Conservation (phyloP, 164 flowering plant species). For the Annona cherimola region DNA sequence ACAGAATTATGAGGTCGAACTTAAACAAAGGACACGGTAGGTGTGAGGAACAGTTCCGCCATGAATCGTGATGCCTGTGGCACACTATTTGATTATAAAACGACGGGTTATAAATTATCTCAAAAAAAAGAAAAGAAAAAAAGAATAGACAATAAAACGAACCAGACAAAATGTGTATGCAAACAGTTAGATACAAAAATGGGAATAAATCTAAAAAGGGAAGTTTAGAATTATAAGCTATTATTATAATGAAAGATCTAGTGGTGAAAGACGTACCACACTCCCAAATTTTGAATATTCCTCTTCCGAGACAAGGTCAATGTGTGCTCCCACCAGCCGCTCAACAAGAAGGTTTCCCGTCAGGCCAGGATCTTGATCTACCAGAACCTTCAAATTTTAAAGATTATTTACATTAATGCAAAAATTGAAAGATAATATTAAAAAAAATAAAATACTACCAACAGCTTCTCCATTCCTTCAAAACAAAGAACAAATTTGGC, state of each 20-base stretch:
- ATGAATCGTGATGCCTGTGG: no score
- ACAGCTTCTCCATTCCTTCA: no score
- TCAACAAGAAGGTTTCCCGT: conserved; percentile 92
- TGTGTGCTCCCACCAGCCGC: conserved; percentile 84
- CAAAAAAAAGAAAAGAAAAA: no score
- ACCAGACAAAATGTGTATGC: not conserved
- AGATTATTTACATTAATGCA: not conserved
- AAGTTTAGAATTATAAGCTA: not conserved
- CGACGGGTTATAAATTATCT: no score
- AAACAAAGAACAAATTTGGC: not conserved
- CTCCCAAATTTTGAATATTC: conserved; percentile 81
- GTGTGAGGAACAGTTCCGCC: no score
- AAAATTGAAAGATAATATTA: no score
- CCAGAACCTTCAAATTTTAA: conserved; percentile 48
- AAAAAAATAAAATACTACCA: no score
- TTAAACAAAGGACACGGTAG: no score
- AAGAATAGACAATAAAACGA: not conserved
- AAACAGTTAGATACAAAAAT: not conserved
- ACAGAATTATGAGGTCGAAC: no score
- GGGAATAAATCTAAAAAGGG: not conserved
- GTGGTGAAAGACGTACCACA: conserved; percentile 42
- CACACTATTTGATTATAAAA: no score
- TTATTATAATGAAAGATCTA: not conserved
- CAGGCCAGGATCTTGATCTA: conserved; percentile 89
- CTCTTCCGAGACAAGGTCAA: conserved; percentile 90